phyloP scores from a whole-genome alignment of 1,284 basidiomycete species.

The Irpex lacteus region DNA sequence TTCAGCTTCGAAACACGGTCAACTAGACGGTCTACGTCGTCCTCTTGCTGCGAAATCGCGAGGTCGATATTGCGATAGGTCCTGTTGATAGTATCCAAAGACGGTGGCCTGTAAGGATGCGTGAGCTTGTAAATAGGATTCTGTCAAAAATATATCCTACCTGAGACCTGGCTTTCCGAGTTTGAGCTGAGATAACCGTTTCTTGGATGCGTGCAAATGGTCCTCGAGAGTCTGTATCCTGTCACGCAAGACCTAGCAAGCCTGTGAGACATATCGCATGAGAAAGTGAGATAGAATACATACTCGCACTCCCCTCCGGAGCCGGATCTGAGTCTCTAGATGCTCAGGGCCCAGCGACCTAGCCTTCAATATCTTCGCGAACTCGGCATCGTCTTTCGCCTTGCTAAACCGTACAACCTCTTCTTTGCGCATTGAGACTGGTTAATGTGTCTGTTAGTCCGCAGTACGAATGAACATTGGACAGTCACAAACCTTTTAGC shows the following conservation, averaged over 20 bases:
- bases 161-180: constrained; percentile 61
- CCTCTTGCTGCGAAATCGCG: constrained; percentile 60
- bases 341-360: constrained; percentile 87
- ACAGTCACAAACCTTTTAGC: constrained; percentile 52
- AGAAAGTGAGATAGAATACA: constrained; percentile 20
- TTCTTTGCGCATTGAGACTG: constrained; percentile 72
- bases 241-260: constrained; percentile 57
- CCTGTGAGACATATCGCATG: not conserved
- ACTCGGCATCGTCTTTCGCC: constrained; percentile 74
- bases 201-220: constrained; percentile 67
- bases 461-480: not conserved
- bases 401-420: constrained; percentile 74
- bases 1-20: constrained; percentile 55
- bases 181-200: constrained; percentile 60
- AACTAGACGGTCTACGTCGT: constrained; percentile 56
- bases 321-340: constrained; percentile 75
- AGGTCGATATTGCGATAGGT: constrained; percentile 82
- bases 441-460: constrained; percentile 3
- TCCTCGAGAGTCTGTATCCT: constrained; percentile 78
- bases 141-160: constrained; percentile 32
- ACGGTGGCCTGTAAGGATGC: constrained; percentile 59
- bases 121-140: not conserved
- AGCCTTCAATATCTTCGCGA: constrained; percentile 76
- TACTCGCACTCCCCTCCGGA: constrained; percentile 71
- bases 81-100: constrained; percentile 80